These are phyloP conservation scores for Diplodia sapinea DNA, from an alignment of 2,329 filamentous ascomycete genomes.

Conservation along the genomic window DNA sequence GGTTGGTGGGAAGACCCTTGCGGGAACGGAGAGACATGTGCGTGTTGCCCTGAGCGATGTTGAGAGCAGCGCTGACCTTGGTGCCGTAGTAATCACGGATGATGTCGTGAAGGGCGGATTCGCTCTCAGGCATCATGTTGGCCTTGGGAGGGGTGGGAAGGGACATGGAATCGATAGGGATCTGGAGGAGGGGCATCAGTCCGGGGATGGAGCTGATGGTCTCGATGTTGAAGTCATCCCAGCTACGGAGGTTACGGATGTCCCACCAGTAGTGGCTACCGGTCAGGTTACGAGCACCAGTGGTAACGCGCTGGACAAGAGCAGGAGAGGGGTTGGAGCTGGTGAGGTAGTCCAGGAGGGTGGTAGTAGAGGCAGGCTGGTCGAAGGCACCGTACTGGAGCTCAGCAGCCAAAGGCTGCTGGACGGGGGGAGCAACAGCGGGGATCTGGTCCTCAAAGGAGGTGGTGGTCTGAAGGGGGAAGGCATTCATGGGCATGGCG, in stretches of 20 bases:
- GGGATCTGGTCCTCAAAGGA: conserved; percentile 39
- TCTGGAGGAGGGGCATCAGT: conserved; percentile 71
- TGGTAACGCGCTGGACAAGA: conserved; percentile 78
- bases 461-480: conserved; percentile 36
- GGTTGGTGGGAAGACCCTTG: conserved; percentile 55
- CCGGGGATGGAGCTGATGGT: conserved; percentile 75
- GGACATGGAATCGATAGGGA: conserved; percentile 63
- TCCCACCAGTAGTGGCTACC: conserved; percentile 93
- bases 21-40: conserved; percentile 60
- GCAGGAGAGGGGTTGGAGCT: conserved; percentile 80
- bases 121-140: conserved; percentile 76
- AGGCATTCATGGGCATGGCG: conserved; percentile 46
- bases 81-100: conserved; percentile 80
- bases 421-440: conserved; percentile 47
- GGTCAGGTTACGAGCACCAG: conserved; percentile 69
- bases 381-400: conserved; percentile 47
- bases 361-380: conserved; percentile 61
- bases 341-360: conserved; percentile 78
- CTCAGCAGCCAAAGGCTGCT: conserved; percentile 51
- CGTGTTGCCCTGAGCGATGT: conserved; percentile 72
- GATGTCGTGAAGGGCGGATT: conserved; percentile 74
- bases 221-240: conserved; percentile 77
- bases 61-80: conserved; percentile 84
- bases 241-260: conserved; percentile 81
- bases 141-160: conserved; percentile 63